Conservation (phyloP, 1,284 basidiomycete species). For the Puccinia horiana region DNA sequence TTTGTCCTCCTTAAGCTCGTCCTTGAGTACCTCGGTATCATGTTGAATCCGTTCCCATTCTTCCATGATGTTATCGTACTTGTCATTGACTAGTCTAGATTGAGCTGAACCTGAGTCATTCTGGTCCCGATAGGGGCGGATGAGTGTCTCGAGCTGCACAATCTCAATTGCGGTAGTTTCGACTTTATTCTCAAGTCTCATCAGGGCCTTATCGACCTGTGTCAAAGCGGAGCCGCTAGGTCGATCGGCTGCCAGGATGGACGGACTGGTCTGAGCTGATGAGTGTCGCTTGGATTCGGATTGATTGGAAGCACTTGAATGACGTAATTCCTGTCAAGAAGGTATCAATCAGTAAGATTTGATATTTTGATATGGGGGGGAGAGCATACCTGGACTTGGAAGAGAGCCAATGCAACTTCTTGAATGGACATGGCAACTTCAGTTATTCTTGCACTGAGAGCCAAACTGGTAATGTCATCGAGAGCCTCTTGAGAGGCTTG, state of each 20-base stretch:
- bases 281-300: slow-evolving; percentile 12
- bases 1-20: slow-evolving; percentile 56
- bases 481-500: not conserved
- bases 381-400: slow-evolving; percentile 29
- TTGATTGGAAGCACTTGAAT: slow-evolving; percentile 23
- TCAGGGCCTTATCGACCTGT: slow-evolving; percentile 34
- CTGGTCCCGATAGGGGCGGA: not conserved
- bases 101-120: not conserved
- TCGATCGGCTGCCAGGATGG: not conserved
- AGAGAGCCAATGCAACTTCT: slow-evolving; percentile 22
- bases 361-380: too few relatives aligned
- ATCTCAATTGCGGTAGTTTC: slow-evolving; percentile 18
- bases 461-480: slow-evolving; percentile 10
- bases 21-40: slow-evolving; percentile 54
- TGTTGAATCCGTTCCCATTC: slow-evolving; percentile 54
- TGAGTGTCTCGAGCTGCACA: not conserved
- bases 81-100: slow-evolving; percentile 6
- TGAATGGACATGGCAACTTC: slow-evolving; percentile 35
- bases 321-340: slow-evolving; percentile 38
- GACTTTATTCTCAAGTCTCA: slow-evolving; percentile 35
- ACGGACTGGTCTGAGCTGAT: not conserved
- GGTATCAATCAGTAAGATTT: not conserved
- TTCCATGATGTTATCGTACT: slow-evolving; percentile 51
- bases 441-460: slow-evolving; percentile 11
- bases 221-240: slow-evolving; percentile 34